A percentile compares a stretch with the other conserved stretches of the same genome.
phyloP scores from a whole-genome alignment of 2,329 filamentous ascomycete genomes.

The Lachnellula subtilissima region DNA sequence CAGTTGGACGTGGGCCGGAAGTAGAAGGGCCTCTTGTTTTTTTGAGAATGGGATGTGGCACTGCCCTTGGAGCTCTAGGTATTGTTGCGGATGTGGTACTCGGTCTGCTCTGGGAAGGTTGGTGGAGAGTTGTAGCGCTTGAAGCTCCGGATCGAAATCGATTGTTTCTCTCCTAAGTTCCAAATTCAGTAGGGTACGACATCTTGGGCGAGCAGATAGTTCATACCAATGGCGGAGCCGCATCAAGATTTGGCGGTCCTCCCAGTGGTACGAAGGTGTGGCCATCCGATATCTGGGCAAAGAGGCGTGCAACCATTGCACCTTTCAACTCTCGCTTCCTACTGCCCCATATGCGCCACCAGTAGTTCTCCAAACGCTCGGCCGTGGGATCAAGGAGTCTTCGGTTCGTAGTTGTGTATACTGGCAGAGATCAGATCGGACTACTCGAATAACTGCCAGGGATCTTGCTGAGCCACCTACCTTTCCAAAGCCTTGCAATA shows the following conservation, averaged over 20 bases:
- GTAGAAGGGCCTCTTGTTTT: conserved; percentile 51
- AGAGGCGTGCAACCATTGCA: conserved; percentile 49
- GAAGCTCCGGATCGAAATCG: conserved; percentile 19
- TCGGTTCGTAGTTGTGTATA: conserved; percentile 57
- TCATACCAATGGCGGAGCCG: conserved; percentile 42
- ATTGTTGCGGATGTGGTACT: conserved; percentile 18
- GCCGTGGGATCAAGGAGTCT: conserved; percentile 58
- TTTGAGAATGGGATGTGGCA: conserved; percentile 54
- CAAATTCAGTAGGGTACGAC: conserved; percentile 22
- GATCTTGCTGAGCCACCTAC: conserved; percentile 33
- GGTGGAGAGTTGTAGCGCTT: conserved; percentile 19
- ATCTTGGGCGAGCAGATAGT: conserved; percentile 3
- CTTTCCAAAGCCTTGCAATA: conserved; percentile 51
- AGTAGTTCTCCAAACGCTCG: conserved; percentile 58
- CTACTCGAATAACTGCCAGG: background rate
- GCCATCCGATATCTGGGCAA: conserved; percentile 53
- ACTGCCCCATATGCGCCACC: conserved; percentile 63
- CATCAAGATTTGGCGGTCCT: conserved; percentile 50
- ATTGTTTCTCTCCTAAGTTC: conserved; percentile 18
- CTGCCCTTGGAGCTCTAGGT: conserved; percentile 35
- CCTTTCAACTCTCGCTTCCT: conserved; percentile 43
- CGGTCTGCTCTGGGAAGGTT: conserved; percentile 12
- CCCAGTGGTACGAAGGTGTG: conserved; percentile 52
- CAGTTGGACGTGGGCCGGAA: conserved; percentile 52
- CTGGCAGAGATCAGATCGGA: conserved; percentile 34